These are phyloP conservation scores for Tylopilus sp. DNA, from an alignment of 1,284 basidiomycete genomes.

Conservation along the genomic window DNA sequence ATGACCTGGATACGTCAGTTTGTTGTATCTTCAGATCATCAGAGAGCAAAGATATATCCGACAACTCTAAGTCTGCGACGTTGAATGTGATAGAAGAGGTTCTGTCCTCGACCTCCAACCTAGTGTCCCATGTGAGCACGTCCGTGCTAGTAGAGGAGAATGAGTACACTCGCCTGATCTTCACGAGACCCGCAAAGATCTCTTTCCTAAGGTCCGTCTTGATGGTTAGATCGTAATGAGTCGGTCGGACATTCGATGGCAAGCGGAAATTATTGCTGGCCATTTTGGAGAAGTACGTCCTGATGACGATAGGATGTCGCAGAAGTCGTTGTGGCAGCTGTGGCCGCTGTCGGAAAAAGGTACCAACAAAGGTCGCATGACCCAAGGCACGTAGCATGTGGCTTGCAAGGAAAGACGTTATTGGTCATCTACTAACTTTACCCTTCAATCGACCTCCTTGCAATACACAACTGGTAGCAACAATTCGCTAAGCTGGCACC, in stretches of 20 bases:
- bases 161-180: slow-evolving; percentile 53
- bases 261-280: slow-evolving; percentile 56
- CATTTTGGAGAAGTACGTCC: slow-evolving; percentile 18
- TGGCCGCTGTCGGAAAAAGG: not conserved
- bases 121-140: slow-evolving; percentile 30
- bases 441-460: not conserved
- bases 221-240: slow-evolving; percentile 81
- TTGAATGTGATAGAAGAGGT: slow-evolving; percentile 71
- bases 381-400: slow-evolving; percentile 3
- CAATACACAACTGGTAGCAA: not conserved
- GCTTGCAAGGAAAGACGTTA: slow-evolving; percentile 11
- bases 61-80: slow-evolving; percentile 65
- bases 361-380: not conserved
- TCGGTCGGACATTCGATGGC: slow-evolving; percentile 68
- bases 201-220: slow-evolving; percentile 77
- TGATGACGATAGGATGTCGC: slow-evolving; percentile 4
- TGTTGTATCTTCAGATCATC: slow-evolving; percentile 54
- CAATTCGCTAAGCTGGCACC: too few relatives aligned
- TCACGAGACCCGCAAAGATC: slow-evolving; percentile 74
- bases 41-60: slow-evolving; percentile 59
- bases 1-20: slow-evolving; percentile 43
- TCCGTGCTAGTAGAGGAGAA: not conserved
- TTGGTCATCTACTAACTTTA: not conserved
- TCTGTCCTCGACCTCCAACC: slow-evolving; percentile 66
- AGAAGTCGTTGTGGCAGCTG: slow-evolving; percentile 2